These are phyloP conservation scores for Trypanosoma platydactyli DNA, from an alignment of 208 protist species.

Conservation along the genomic window DNA sequence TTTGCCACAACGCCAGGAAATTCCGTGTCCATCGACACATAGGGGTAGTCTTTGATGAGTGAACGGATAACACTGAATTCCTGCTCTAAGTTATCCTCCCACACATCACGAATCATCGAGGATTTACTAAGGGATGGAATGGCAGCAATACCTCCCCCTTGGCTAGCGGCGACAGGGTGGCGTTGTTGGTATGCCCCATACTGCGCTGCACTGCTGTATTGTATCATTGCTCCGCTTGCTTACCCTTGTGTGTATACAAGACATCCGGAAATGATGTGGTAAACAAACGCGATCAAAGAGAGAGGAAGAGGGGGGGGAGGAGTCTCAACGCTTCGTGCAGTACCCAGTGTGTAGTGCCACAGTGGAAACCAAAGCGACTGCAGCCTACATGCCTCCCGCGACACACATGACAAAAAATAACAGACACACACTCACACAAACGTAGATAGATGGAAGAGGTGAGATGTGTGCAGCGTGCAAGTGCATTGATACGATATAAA, in stretches of 20 bases:
- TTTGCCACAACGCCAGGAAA: conserved; percentile 98
- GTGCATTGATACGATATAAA: conserved; percentile 7
- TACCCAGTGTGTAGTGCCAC: neutral
- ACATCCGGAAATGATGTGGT: too few species aligned
- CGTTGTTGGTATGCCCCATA: conserved; percentile 27
- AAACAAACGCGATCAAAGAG: neutral
- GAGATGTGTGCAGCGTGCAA: conserved; percentile 3
- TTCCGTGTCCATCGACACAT: conserved; percentile 98
- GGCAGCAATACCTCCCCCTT: conserved; percentile 11
- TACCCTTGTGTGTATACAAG: neutral
- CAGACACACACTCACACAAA: conserved; percentile 2
- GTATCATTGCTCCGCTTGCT: conserved; percentile 18
- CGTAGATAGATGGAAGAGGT: conserved; percentile 13
- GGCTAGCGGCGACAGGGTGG: conserved; percentile 19
- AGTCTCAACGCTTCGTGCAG: too few species aligned
- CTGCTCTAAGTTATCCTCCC: conserved; percentile 96
- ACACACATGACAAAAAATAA: conserved; percentile 20
- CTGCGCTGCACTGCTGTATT: conserved; percentile 24
- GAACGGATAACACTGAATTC: conserved; percentile 96
- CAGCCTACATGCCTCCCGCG: neutral
- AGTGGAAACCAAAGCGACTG: conserved; percentile 1
- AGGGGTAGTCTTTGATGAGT: conserved; percentile 96
- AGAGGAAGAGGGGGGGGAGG: too few species aligned
- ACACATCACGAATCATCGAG: conserved; percentile 95
- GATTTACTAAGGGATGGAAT: conserved; percentile 86